Base-by-base conservation (phyloP, 208 protist genomes). In the Trypanosoma theileri region DNA sequence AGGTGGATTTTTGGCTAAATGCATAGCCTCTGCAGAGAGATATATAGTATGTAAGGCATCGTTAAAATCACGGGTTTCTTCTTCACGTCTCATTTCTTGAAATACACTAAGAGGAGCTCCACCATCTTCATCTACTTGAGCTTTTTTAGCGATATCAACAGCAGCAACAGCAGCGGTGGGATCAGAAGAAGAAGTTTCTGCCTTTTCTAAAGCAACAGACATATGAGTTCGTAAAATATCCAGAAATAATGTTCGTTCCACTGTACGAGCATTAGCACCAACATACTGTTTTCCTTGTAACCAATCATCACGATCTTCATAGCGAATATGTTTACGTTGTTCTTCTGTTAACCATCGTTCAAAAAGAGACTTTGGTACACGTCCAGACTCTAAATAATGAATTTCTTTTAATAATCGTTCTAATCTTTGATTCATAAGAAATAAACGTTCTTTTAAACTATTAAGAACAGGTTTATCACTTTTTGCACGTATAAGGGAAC, bases 21-120 rank as follows among this genome's bases (percentile, higher is more conserved):
- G 52, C 24, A 92, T 79, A 24, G 91, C 77, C 78, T 96, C 88
- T 3, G 77, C 57, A 11, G 88, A 94, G 17, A 96, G 69, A 63
- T 94, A 93, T 4, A 56, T 85, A 14, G 76, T 79, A 63, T 89
- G 85, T 24, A 96, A 69, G n/a, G 68, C 58, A 26, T 91, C 72
- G 56, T 96, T 94, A 50, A 80, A 77, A 46, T 91, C 82, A 7
- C 88, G 73, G 17, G 53, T 75, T 67, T 93, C 91, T 58, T 92
- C 85, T 66, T 96, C 88, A 6, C 78, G 82, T n/a, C 77, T 77
- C 91, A 96, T 96, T 64, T 96, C 86, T 55, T 94, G 85, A 73
- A 96, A 96, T 16, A 96, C 86, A 57, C 88, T 96, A 19, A 86
- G 73, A 21, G 84, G 81, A 11, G 89, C 81, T 55, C 87, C 91